Conservation (phyloP, 305 asterid genomes). For the Plantago coronopus region DNA sequence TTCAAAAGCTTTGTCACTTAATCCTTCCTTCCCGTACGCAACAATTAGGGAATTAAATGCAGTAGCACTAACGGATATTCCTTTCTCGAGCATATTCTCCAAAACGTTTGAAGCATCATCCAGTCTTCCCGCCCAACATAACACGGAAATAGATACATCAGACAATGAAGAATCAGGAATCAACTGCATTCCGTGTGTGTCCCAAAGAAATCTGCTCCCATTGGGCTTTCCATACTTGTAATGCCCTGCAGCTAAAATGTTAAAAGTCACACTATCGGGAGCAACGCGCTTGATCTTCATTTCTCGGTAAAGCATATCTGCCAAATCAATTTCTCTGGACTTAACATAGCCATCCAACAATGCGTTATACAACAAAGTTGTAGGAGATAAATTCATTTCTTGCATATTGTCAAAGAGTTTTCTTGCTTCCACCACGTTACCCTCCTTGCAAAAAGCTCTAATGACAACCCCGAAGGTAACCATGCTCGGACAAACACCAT, state of each 20-base stretch:
- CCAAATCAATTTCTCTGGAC: conserved; percentile 60
- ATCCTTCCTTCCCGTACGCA: conserved; percentile 70
- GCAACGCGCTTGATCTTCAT: conserved; percentile 63
- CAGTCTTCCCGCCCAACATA: conserved; percentile 78
- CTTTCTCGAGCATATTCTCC: conserved; percentile 63
- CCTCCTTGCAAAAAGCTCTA: conserved; percentile 76
- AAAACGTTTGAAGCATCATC: conserved; percentile 65
- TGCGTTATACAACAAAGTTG: conserved; percentile 49
- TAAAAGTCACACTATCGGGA: conserved; percentile 77
- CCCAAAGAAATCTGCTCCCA: conserved; percentile 45
- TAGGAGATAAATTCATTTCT: conserved; percentile 55
- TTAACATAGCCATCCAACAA: conserved; percentile 91
- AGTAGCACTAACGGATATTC: conserved; percentile 55
- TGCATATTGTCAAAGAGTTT: conserved; percentile 55
- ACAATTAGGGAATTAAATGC: conserved; percentile 75
- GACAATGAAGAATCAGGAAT: conserved; percentile 42
- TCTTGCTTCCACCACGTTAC: conserved; percentile 70
- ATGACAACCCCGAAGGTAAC: conserved; percentile 60
- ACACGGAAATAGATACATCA: conserved; percentile 56
- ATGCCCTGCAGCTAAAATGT: conserved; percentile 78
- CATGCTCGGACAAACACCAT: conserved; percentile 61
- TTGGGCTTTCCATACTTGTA: conserved; percentile 66
- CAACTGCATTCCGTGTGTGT: conserved; percentile 36
- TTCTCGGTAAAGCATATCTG: conserved; percentile 61
- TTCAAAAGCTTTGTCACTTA: conserved; percentile 65